Conservation (phyloP, 495 filamentous ascomycete genomes). For the Penicillium subrubescens region DNA sequence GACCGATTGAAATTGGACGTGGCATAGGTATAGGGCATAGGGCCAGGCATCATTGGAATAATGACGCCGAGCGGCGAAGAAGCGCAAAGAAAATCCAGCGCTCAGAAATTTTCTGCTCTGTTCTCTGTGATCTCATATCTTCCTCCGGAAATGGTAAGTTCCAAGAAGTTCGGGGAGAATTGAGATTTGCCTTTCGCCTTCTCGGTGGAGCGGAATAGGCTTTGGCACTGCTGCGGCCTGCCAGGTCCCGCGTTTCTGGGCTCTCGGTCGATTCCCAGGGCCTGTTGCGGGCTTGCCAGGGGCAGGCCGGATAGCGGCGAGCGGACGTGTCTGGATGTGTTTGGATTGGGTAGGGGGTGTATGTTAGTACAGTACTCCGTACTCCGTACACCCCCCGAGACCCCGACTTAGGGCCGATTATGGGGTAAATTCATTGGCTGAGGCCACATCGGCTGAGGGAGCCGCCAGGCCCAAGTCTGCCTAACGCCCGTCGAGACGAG, state of each 20-base stretch:
- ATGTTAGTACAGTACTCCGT: too few species aligned
- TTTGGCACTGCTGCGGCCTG: conserved; percentile 1
- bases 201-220: conserved; percentile 4
- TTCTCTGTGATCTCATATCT: background rate
- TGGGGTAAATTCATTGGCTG: background rate
- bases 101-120: background rate
- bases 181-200: background rate
- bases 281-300: background rate
- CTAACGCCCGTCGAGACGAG: background rate
- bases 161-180: background rate
- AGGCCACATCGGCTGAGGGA: background rate
- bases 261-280: background rate
- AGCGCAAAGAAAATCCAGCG: background rate
- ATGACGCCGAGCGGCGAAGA: background rate
- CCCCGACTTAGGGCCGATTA: background rate
- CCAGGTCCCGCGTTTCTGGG: conserved; percentile 4
- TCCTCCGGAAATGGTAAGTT: conserved; percentile 1
- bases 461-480: conserved; percentile 4
- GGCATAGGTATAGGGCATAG: background rate
- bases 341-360: background rate
- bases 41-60: background rate
- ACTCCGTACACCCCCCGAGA: too few species aligned
- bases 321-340: background rate
- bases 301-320: background rate
- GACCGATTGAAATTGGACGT: conserved; percentile 2